Evolutionary conservation across 371 early-diverging fungal genomes (phyloP).

Genomic region (Thermomucor indicae-seudaticae): DNA sequence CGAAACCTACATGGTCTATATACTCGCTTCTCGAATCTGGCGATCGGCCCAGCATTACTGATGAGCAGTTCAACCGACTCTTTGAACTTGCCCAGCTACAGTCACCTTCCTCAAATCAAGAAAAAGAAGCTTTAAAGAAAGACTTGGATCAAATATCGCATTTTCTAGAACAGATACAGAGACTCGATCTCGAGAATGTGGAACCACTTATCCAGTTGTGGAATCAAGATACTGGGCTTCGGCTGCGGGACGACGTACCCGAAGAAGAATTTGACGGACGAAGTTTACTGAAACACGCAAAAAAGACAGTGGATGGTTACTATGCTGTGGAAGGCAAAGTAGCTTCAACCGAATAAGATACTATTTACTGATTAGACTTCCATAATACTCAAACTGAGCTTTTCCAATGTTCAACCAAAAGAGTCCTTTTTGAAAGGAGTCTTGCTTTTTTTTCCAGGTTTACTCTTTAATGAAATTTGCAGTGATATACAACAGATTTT

Average conservation of each 20-base stretch:
- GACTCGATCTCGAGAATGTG: conserved; percentile 9
- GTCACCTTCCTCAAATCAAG: conserved; percentile 7
- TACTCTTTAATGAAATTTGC: no score
- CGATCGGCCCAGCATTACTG: conserved; percentile 1
- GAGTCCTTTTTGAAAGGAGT: no score
- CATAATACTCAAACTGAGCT: no score
- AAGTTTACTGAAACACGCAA: conserved; percentile 21
- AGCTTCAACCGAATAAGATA: no score
- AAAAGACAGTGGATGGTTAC: no score
- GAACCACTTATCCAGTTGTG: conserved; percentile 33
- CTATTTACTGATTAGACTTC: no score
- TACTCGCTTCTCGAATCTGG: conserved; percentile 13
- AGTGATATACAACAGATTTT: no score
- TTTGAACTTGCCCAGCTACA: conserved; percentile 26
- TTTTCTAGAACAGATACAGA: conserved; percentile 26
- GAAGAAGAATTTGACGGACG: conserved; percentile 13
- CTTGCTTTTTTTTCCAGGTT: no score
- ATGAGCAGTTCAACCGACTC: conserved; percentile 30
- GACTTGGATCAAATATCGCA: conserved; percentile 29
- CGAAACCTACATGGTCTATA: conserved; percentile 30
- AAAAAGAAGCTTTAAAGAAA: conserved; percentile 12
- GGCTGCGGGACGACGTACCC: conserved; percentile 3
- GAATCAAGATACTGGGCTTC: conserved; percentile 17
- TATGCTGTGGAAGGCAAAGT: no score
- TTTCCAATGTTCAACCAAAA: no score